Evolutionary conservation across 2,329 filamentous ascomycete species (phyloP).

Genomic region (Clonostachys chloroleuca): DNA sequence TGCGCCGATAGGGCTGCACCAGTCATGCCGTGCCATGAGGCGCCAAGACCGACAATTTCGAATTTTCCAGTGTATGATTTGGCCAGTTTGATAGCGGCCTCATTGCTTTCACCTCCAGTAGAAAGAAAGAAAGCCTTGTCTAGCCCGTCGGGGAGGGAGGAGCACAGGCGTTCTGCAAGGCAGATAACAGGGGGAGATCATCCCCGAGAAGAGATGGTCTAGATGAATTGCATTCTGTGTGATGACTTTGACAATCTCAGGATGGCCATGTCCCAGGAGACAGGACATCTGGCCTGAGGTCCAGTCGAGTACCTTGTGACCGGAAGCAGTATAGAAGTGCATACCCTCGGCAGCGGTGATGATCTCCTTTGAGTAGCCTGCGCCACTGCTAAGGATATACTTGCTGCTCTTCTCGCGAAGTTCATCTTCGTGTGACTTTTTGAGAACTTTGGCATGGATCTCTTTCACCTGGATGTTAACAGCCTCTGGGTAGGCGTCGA

Average conservation of each 20-base stretch:
- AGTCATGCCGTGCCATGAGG: conserved; percentile 60
- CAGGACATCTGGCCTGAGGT: conserved; percentile 59
- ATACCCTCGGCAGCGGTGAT: conserved; percentile 36
- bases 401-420: conserved; percentile 12
- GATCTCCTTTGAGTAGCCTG: conserved; percentile 20
- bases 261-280: conserved; percentile 52
- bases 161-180: conserved; percentile 45
- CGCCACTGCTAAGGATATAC: conserved; percentile 16
- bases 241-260: conserved; percentile 52
- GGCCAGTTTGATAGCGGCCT: conserved; percentile 61
- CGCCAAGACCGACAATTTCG: conserved; percentile 56
- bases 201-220: conserved; percentile 55
- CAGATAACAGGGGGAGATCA: conserved; percentile 52
- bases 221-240: conserved; percentile 40
- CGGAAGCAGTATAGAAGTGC: conserved; percentile 37
- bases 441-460: conserved; percentile 8
- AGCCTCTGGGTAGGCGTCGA: not conserved
- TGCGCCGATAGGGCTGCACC: conserved; percentile 47
- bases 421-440: conserved; percentile 10
- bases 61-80: conserved; percentile 62
- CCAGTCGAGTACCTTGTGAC: conserved; percentile 48
- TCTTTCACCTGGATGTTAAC: conserved; percentile 2
- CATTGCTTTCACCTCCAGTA: conserved; percentile 52
- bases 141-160: conserved; percentile 40
- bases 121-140: conserved; percentile 54